Evolutionary conservation across 2,329 filamentous ascomycete species (phyloP).

Genomic region (Botryotinia calthae): DNA sequence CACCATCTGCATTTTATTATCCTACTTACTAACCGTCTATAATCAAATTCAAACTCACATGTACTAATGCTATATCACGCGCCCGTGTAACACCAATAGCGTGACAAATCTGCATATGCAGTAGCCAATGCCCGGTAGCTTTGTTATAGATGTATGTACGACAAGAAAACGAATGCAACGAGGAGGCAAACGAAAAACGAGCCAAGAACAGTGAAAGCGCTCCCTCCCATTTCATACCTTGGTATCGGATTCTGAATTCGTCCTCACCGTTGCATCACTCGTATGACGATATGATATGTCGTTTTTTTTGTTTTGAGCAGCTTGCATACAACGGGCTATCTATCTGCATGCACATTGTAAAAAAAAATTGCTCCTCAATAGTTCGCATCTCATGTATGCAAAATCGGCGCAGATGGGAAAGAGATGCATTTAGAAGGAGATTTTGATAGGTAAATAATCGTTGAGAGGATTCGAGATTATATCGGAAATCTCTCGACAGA

Average conservation of each 20-base stretch:
- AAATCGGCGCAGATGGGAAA: not conserved
- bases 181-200: not conserved
- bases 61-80: not conserved
- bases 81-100: not conserved
- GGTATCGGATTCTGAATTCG: constrained; percentile 1
- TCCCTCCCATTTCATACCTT: constrained; percentile 14
- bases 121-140: not conserved
- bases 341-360: not conserved
- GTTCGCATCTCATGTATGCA: not conserved
- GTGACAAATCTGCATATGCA: not conserved
- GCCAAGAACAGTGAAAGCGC: not conserved
- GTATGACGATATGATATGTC: not conserved
- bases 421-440: not conserved
- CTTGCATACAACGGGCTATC: not conserved
- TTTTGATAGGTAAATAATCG: not conserved
- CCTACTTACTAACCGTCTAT: not conserved
- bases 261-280: not conserved
- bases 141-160: not conserved
- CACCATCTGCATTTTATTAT: not conserved
- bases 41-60: not conserved
- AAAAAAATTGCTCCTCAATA: not conserved
- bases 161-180: not conserved
- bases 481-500: not conserved
- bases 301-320: not conserved
- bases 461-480: not conserved